Base-by-base conservation (phyloP, 1,139 yeast species). In the Pichia sp. region DNA sequence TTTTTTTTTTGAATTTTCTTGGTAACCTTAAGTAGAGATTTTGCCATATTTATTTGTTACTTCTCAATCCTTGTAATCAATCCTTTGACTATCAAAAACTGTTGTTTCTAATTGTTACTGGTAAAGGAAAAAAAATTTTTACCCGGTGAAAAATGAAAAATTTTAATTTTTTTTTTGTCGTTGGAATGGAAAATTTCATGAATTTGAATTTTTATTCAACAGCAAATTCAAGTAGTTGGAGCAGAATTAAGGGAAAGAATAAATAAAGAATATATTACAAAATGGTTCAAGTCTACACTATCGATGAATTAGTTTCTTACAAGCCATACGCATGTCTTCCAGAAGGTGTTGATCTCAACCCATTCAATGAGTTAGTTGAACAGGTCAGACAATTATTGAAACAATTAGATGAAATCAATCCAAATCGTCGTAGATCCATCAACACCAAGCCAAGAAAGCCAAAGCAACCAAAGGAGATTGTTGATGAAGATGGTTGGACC, bases 401-500 rank as follows among this genome's bases (percentile, higher is more conserved):
- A 42, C 61, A 56, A 34, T 49, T 52, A 36, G 60, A 53, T 28
- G 62, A 57, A 37, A 49, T 45, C 38, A 50, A 51, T 26, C 56
- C 57, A 34, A 44, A 41, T 27, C 50, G 44, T 37, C 57, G 62
- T 51, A 55, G 46, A 45, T 59, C 61, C 10, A 71, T 78, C 58
- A 72, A 79, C 59, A 44, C 39, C 33, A 39, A 39, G 27, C 47
- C 41, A 29, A 80, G 77, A 62, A 76, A 77, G 68, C 72, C 74
- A 56, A 77, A 77, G 66, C 72, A 73, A 52, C 77, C 73, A 46
- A 81, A 75, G 52, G 73, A 73, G 52, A 67, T 70, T 40, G 62
- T 73, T 29, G 94, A 83, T 59, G 84, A 81, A 49, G 90, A 84
- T 51, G 94, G 94, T 38, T 84, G 92, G 92, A 84, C 84, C 46